phyloP scores from a whole-genome alignment of 2,329 filamentous ascomycete genomes.

The Phyllosticta citriasiana region DNA sequence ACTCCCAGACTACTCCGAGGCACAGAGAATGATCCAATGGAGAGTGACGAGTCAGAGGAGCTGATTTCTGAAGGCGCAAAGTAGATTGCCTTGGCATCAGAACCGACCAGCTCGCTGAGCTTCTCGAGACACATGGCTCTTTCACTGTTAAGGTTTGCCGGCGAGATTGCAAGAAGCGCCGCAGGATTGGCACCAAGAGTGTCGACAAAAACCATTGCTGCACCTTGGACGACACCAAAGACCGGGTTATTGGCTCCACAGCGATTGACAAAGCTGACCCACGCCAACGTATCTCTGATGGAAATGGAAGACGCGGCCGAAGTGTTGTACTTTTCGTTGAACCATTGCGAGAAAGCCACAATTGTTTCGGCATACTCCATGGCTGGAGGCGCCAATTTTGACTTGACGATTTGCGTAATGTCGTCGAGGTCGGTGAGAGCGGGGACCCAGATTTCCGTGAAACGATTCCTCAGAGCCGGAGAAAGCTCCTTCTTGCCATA shows the following conservation, averaged over 20 bases:
- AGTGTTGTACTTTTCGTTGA: slow-evolving; percentile 68
- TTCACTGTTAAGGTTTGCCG: slow-evolving; percentile 60
- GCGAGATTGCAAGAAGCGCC: slow-evolving; percentile 65
- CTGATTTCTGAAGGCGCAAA: slow-evolving; percentile 49
- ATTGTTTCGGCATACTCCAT: slow-evolving; percentile 56
- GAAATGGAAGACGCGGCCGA: slow-evolving; percentile 71
- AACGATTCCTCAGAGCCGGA: slow-evolving; percentile 85
- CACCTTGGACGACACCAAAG: slow-evolving; percentile 64
- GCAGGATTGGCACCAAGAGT: slow-evolving; percentile 92
- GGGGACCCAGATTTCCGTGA: slow-evolving; percentile 98
- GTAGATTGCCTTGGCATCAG: slow-evolving; percentile 58
- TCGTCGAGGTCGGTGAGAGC: slow-evolving; percentile 76
- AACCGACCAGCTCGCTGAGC: slow-evolving; percentile 55
- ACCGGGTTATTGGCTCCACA: slow-evolving; percentile 40
- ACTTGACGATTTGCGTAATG: slow-evolving; percentile 72
- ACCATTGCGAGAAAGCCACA: slow-evolving; percentile 87
- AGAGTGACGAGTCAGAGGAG: slow-evolving; percentile 45
- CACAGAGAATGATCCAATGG: slow-evolving; percentile 67
- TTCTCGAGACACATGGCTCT: slow-evolving; percentile 62
- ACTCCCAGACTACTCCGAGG: slow-evolving; percentile 40
- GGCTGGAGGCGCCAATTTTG: slow-evolving; percentile 54
- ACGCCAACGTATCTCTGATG: slow-evolving; percentile 82
- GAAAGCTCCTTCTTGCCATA: slow-evolving; percentile 98
- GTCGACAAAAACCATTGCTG: slow-evolving; percentile 91
- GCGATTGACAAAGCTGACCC: slow-evolving; percentile 85